Conservation (phyloP, 352 stramenopile genomes). For the Pythium brassicae region DNA sequence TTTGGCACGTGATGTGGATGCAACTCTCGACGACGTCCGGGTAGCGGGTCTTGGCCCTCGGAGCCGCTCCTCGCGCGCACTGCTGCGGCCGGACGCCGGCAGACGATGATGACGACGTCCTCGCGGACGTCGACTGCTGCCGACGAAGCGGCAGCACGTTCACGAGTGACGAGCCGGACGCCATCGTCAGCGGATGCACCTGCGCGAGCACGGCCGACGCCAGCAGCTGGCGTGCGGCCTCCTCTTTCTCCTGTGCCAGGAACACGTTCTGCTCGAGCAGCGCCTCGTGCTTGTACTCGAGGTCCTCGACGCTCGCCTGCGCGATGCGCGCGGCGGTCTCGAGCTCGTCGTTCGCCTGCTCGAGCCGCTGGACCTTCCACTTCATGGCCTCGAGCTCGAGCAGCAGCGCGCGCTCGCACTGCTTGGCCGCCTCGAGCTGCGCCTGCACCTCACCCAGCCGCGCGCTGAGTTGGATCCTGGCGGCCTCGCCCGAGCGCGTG, state of each 20-base stretch:
- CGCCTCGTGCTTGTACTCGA: conserved; percentile 52
- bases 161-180: not conserved
- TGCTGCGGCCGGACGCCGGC: not conserved
- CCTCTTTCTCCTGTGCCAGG: conserved; percentile 61
- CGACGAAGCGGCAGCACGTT: conserved; percentile 2
- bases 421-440: conserved; percentile 22
- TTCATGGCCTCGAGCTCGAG: conserved; percentile 48
- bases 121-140: not conserved
- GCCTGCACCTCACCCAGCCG: conserved; percentile 15
- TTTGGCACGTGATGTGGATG: conserved; percentile 61
- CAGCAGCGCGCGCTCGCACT: conserved; percentile 29
- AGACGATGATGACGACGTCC: not conserved
- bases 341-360: conserved; percentile 70
- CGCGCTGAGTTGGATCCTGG: conserved; percentile 19
- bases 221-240: conserved; percentile 29
- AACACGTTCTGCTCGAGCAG: conserved; percentile 69
- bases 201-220: conserved; percentile 24
- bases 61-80: conserved; percentile 16
- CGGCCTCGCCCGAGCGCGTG: conserved; percentile 21
- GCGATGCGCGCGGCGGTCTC: conserved; percentile 57
- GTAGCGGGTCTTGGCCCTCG: conserved; percentile 24
- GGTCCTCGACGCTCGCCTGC: conserved; percentile 51
- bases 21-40: conserved; percentile 66
- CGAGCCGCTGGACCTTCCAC: conserved; percentile 58
- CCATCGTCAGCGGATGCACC: conserved; percentile 22